Conservation (phyloP, 306 rosid species). For the Quercus gilva region DNA sequence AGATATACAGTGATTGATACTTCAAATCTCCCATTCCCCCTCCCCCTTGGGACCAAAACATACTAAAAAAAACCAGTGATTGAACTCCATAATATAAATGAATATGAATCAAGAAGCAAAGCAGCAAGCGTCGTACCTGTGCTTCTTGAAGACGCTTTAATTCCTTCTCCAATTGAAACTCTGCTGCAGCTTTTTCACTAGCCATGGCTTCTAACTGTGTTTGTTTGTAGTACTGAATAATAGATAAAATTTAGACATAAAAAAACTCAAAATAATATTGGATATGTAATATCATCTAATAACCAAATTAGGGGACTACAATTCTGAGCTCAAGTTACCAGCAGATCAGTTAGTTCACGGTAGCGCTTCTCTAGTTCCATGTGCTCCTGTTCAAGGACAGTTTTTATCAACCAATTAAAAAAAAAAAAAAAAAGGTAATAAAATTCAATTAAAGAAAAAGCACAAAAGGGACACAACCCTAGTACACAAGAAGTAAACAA, state of each 20-base stretch:
- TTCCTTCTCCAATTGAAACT: conserved; percentile 96
- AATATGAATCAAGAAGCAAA: conserved; percentile 20
- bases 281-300: neutral
- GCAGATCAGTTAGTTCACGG: conserved; percentile 91
- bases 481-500: no score
- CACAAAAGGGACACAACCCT: no score
- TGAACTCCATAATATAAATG: conserved; percentile 20
- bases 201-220: conserved; percentile 95
- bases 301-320: conserved; percentile 6
- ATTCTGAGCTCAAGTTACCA: conserved; percentile 54
- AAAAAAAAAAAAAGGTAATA: neutral
- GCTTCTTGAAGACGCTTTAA: conserved; percentile 79
- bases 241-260: conserved; percentile 5
- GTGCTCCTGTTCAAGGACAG: conserved; percentile 71
- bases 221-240: conserved; percentile 92
- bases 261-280: conserved; percentile 16
- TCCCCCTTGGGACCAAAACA: no score
- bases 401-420: conserved; percentile 17
- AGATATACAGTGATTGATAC: neutral
- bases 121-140: conserved; percentile 52
- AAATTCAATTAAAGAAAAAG: no score
- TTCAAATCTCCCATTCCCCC: no score
- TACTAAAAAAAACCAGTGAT: neutral
- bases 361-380: conserved; percentile 97
- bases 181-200: conserved; percentile 94